Percentiles rank a stretch among this genome's conserved stretches.
Evolutionary conservation across 306 rosid species (phyloP).

Genomic region (Malus sieversii): DNA sequence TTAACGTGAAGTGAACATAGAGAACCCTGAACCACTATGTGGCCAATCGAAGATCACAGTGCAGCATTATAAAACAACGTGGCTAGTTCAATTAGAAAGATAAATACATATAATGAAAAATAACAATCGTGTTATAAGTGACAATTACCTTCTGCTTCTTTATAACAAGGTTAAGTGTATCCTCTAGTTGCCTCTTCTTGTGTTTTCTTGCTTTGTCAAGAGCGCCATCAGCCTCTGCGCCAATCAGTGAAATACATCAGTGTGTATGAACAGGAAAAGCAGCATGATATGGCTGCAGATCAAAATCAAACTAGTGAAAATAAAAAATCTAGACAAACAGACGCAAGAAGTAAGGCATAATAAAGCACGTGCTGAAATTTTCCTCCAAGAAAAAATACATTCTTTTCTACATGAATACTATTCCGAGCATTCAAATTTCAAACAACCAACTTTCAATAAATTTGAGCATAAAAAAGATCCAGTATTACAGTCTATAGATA

Average conservation of each 20-base stretch:
- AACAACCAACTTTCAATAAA: background rate
- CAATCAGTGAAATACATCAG: conserved; percentile 19
- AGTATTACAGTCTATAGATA: background rate
- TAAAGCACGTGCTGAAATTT: background rate
- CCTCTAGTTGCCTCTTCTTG: conserved; percentile 94
- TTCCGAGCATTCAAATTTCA: background rate
- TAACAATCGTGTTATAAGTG: background rate
- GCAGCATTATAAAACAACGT: background rate
- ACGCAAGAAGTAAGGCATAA: background rate
- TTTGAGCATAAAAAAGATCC: background rate
- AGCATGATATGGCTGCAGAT: background rate
- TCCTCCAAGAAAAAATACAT: background rate
- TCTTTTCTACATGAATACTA: background rate
- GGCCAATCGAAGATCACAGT: background rate
- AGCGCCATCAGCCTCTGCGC: conserved; percentile 98
- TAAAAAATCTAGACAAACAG: background rate
- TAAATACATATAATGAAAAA: background rate
- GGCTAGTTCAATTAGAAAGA: background rate
- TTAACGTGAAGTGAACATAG: background rate
- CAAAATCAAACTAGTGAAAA: conserved; percentile 1
- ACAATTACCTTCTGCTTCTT: conserved; percentile 82
- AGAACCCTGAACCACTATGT: background rate
- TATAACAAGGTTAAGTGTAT: conserved; percentile 81
- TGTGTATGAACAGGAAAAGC: conserved; percentile 8
- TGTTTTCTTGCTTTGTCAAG: conserved; percentile 98